Percentiles rank a stretch among this genome's conserved stretches.
phyloP scores from a whole-genome alignment of 2,329 filamentous ascomycete species.

The Sporothrix brunneoviolacea region DNA sequence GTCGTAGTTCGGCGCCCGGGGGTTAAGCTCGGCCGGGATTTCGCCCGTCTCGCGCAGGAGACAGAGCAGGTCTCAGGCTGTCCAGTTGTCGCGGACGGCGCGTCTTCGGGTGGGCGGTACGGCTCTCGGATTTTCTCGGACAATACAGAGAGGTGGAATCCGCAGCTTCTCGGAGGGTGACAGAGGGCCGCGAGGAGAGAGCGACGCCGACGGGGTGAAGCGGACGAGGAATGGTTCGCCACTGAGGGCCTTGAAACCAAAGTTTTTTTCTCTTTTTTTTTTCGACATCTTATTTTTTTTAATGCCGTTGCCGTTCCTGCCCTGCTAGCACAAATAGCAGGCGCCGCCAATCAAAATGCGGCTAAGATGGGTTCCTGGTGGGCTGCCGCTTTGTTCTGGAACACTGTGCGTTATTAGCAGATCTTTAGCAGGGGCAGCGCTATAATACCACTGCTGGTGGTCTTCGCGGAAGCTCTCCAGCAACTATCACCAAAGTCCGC shows the following conservation, averaged over 20 bases:
- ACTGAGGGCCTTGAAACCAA: slow-evolving; percentile 2
- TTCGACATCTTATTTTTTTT: neutral
- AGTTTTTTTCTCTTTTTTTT: slow-evolving; percentile 1
- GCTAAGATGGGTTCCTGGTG: too few species aligned
- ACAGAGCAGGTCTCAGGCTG: neutral
- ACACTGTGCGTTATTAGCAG: too few species aligned
- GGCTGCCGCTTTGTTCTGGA: too few species aligned
- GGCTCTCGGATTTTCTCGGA: slow-evolving; percentile 3
- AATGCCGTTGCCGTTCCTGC: neutral
- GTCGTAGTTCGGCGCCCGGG: neutral
- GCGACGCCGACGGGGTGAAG: neutral
- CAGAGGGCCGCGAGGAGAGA: neutral
- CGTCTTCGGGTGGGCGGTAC: neutral
- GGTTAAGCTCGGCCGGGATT: neutral
- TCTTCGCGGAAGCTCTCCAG: too few species aligned
- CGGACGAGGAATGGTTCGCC: neutral
- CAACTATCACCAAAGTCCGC: too few species aligned
- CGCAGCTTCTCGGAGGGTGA: neutral
- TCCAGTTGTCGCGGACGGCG: neutral
- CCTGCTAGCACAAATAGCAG: neutral
- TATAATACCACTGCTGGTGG: too few species aligned
- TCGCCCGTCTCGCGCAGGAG: neutral
- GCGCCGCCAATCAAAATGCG: too few species aligned
- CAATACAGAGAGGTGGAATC: neutral
- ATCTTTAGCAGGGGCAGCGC: too few species aligned